These are phyloP conservation scores for Gaeumannomyces tritici DNA, from an alignment of 2,329 filamentous ascomycete species.

Conservation along the genomic window DNA sequence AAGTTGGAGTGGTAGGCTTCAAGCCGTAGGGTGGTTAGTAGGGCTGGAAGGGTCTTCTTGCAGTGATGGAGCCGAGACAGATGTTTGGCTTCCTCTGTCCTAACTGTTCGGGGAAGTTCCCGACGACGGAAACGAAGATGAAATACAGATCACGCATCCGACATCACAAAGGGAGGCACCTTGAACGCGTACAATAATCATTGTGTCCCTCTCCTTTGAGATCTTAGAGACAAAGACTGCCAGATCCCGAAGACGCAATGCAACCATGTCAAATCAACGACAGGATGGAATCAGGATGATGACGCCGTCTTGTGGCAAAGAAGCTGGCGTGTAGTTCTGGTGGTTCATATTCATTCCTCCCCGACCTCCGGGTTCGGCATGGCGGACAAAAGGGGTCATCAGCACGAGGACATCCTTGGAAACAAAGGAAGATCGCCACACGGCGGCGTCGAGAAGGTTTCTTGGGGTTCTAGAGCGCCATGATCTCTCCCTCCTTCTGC, in stretches of 20 bases:
- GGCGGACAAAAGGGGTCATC: neutral
- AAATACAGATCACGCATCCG: too few species aligned
- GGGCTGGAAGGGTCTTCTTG: neutral
- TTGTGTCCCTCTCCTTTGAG: too few species aligned
- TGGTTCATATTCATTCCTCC: neutral
- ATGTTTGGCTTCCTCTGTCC: too few species aligned
- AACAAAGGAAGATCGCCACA: neutral
- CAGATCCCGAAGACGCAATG: too few species aligned
- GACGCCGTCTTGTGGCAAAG: neutral
- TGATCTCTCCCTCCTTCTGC: neutral
- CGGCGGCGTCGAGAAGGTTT: neutral
- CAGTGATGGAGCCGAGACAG: neutral
- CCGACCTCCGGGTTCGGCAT: neutral
- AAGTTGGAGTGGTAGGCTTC: too few species aligned
- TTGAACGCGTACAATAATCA: too few species aligned
- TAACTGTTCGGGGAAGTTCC: too few species aligned
- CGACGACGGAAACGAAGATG: too few species aligned
- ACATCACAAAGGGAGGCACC: too few species aligned
- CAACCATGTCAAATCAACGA: neutral
- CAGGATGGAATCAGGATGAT: neutral
- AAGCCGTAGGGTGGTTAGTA: neutral
- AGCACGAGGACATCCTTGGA: neutral
- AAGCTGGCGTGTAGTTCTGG: neutral
- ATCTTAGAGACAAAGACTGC: too few species aligned
- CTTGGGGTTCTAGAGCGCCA: neutral